Evolutionary conservation across 164 flowering plant species (phyloP).

Genomic region (Kingdonia uniflora): DNA sequence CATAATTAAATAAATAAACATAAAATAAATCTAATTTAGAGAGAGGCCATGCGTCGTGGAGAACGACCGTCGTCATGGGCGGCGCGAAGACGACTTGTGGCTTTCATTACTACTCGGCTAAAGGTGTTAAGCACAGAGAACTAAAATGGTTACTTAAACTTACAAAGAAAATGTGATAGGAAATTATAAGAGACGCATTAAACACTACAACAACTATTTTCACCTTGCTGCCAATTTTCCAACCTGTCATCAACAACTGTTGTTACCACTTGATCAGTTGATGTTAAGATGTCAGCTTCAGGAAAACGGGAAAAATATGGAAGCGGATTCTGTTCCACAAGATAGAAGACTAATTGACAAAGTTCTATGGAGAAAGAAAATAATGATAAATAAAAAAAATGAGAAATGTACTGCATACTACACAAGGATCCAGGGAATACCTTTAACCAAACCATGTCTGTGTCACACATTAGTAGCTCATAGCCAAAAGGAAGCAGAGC

Average conservation of each 20-base stretch:
- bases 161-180: background rate
- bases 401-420: background rate
- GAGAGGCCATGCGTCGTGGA: no score
- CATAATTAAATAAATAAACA: no score
- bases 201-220: conserved; percentile 6
- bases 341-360: background rate
- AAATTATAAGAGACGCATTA: no score
- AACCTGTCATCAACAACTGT: conserved; percentile 89
- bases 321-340: conserved; percentile 71
- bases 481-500: conserved; percentile 75
- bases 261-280: conserved; percentile 87
- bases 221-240: conserved; percentile 83
- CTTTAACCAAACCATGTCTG: conserved; percentile 99
- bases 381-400: background rate
- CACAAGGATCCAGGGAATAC: conserved; percentile 24
- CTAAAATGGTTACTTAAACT: background rate
- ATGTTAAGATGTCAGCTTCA: conserved; percentile 86
- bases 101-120: no score
- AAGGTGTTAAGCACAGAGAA: background rate
- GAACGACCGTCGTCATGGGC: no score
- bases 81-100: no score
- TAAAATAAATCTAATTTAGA: no score
- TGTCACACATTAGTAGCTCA: conserved; percentile 95
- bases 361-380: conserved; percentile 2
- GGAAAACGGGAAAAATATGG: conserved; percentile 91